Percentiles rank a stretch among this genome's conserved stretches.
These are phyloP conservation scores for Penicillium olsonii DNA, from an alignment of 2,329 filamentous ascomycete species.

Conservation along the genomic window DNA sequence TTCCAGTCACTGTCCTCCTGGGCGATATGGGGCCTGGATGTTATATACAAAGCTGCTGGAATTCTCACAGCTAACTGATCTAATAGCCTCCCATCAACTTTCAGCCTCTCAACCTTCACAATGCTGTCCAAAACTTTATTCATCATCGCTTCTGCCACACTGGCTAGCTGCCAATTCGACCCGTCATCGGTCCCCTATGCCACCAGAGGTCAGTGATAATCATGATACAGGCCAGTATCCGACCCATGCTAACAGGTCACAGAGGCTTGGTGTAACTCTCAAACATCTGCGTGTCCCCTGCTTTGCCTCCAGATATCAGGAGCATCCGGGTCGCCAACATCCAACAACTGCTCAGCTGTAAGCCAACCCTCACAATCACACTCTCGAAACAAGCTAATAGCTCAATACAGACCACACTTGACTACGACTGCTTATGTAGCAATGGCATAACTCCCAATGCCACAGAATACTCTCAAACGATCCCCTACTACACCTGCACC, in stretches of 20 bases:
- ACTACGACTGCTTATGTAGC: conserved; percentile 58
- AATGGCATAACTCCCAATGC: conserved; percentile 58
- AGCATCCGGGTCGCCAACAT: conserved; percentile 33
- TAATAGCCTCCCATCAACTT: conserved; percentile 5
- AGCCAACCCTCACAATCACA: conserved; percentile 9
- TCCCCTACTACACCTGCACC: conserved; percentile 64
- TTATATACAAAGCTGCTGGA: neutral
- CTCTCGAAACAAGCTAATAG: neutral
- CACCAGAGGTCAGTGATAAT: conserved; percentile 38
- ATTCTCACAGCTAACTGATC: neutral
- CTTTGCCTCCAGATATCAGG: conserved; percentile 46
- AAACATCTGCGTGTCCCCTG: conserved; percentile 46
- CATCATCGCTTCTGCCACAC: conserved; percentile 30
- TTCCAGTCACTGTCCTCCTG: conserved; percentile 11
- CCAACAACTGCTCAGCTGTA: conserved; percentile 47
- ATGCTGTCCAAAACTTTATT: conserved; percentile 36
- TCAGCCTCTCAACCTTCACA: conserved; percentile 10
- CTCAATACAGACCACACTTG: conserved; percentile 49
- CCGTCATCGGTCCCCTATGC: conserved; percentile 35
- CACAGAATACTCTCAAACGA: conserved; percentile 62
- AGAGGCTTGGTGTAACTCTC: conserved; percentile 47
- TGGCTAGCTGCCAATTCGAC: conserved; percentile 43
- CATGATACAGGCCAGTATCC: neutral
- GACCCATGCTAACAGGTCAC: conserved; percentile 1
- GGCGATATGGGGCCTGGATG: neutral